Evolutionary conservation across 345 rosid genomes (phyloP), one percentile per base, ranked within the genome.

Genomic region (Brassica incana): DNA sequence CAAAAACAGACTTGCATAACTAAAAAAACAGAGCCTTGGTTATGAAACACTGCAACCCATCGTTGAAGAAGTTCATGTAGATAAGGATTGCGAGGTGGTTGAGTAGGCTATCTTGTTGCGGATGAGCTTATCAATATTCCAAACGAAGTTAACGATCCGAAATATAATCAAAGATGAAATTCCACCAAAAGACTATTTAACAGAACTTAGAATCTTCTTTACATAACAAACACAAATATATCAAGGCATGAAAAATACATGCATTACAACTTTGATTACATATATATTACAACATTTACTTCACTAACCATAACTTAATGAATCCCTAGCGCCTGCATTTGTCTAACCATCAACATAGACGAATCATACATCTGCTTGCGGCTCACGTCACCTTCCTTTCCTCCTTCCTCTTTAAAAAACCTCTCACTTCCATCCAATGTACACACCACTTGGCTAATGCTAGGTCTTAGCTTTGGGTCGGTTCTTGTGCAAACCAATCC

Each of bases 261-360:
- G 12, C 14, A 15, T 12, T 54, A 1, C 38, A 35, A 59, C 27
- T 67, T 10, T 27, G 61, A 45, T 70, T 6, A 54, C 33, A 40
- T 27, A 50, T 38, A 40, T 62, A 66, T 40, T 15, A 43, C 74
- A 56, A 78, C 1, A 25, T 16, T 77, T 70, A 52, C 64, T 71
- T 23, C 14, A 27, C 32, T 72, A 65, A 11, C 29, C 48, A 52
- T 8, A 30, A 50, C 69, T 90, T 76, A 95, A 32, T 91, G 96
- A 68, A 95, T 89, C 80, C 99, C 99, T 35, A 93, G 85, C 65
- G 95, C 91, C 68, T 93, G 97, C 78, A 95, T 87, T 80, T 92
- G 83, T 79, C 79, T 87, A 33, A 91, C 83, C 91, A 95, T 50
- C 69, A 88, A 86, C 81, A 93, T 79, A 66, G 91, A 87, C 72